phyloP scores from a whole-genome alignment of 345 rosid genomes.

The Toxicodendron radicans region DNA sequence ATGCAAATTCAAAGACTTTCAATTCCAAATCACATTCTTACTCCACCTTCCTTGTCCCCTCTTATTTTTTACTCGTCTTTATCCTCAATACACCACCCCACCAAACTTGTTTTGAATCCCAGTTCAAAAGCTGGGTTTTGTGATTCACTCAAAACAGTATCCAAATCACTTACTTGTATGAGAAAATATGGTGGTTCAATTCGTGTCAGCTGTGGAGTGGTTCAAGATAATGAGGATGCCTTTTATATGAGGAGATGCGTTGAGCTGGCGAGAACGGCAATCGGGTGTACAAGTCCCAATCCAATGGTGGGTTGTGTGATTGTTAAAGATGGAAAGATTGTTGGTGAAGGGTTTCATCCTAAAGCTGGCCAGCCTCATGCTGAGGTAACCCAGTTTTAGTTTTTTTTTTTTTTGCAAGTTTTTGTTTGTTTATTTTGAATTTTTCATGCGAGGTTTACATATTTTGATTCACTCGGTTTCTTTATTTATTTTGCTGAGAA shows the following conservation, averaged over 20 bases:
- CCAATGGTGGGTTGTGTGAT: constrained; percentile 97
- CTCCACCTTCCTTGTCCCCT: neutral
- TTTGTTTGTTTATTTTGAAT: neutral
- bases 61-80: neutral
- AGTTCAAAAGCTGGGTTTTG: constrained; percentile 18
- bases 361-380: constrained; percentile 98
- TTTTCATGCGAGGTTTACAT: neutral
- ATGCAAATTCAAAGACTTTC: constrained; percentile 29
- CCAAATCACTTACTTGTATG: constrained; percentile 19
- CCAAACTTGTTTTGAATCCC: neutral
- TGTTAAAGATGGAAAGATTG: constrained; percentile 78
- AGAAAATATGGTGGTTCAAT: constrained; percentile 19
- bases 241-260: constrained; percentile 76
- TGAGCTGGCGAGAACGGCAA: constrained; percentile 74
- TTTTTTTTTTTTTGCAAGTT: neutral
- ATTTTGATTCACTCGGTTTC: neutral
- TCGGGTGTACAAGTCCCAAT: constrained; percentile 87
- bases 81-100: constrained; percentile 1
- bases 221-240: constrained; percentile 41
- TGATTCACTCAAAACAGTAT: constrained; percentile 25
- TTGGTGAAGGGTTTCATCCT: constrained; percentile 95
- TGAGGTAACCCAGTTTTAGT: constrained; percentile 52
- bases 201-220: constrained; percentile 30
- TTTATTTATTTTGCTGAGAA: neutral
- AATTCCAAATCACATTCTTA: neutral